Base-by-base conservation (phyloP, 306 rosid species). In the Erythrophleum fordii region DNA sequence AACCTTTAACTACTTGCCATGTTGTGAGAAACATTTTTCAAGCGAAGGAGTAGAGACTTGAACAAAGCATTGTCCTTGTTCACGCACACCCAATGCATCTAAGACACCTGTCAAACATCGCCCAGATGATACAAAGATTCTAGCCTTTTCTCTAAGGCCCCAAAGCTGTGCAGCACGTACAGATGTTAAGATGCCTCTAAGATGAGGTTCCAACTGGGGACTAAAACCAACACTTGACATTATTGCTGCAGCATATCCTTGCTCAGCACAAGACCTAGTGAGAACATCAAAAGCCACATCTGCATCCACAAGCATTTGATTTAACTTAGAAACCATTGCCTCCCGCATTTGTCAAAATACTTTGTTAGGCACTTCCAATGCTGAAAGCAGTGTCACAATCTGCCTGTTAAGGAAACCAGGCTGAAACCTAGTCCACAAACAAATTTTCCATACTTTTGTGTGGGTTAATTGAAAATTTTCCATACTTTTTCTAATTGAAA, bases 201-300 rank as follows among this genome's bases (percentile, higher is more conserved):
- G 84, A 88, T 92, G 97, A 88, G 97, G 99, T 87, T 95, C 99
- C 17, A 80, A 69, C 82, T 84, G 86, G 67, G 97, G 99, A 86
- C 82, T 87, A 69, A 91, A 95, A 74, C 99, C 97, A 25, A 92
- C 97, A 80, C 97, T 95, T 81, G 93, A 85, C 99, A 95, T 95
- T 69, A 95, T 86, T 78, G 97, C 94, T 16, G 97, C 97, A 8
- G 86, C 90, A 83, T 90, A 89, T 82, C 95, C 99, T 78, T 91
- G 91, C 42, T 91, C 97, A 37, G 89, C 84, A 81, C 94, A 90
- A 62, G 94, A 90, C 23, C 81, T 79, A 6, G 88, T 90, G 25
- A 90, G 89, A 78, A 90, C 92, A 75, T 90, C 85, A 79, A 83
- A 88, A 2, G 92, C 94, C 77, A 88, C 88, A 60, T 90, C 92